Evolutionary conservation across 2,329 filamentous ascomycete genomes (phyloP).

Genomic region (Fusarium subglutinans): DNA sequence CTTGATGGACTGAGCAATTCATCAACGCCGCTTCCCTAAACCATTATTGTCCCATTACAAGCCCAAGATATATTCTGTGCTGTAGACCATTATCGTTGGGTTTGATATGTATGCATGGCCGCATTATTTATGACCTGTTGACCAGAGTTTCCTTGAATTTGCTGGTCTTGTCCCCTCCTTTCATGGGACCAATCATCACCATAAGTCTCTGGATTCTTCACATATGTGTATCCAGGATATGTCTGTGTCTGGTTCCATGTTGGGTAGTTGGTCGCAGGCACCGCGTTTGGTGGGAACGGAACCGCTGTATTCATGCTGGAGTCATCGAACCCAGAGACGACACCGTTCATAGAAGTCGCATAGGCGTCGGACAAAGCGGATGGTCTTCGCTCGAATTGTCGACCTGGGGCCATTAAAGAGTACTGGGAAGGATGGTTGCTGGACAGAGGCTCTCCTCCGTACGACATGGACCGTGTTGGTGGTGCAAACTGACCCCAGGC

Average conservation of each 20-base stretch:
- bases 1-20: background rate
- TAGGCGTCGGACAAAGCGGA: constrained; percentile 57
- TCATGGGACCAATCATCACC: constrained; percentile 48
- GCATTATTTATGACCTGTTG: constrained; percentile 23
- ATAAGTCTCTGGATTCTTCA: constrained; percentile 51
- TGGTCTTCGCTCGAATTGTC: constrained; percentile 55
- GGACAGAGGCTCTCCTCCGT: constrained; percentile 53
- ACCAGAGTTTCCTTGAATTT: constrained; percentile 12
- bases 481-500: constrained; percentile 56
- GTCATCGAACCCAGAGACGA: constrained; percentile 50
- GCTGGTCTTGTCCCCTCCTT: constrained; percentile 12
- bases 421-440: constrained; percentile 52
- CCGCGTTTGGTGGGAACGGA: constrained; percentile 52
- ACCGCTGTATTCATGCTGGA: constrained; percentile 42
- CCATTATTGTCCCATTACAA: background rate
- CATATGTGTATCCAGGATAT: constrained; percentile 46
- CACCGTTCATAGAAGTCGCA: constrained; percentile 50
- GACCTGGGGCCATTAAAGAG: constrained; percentile 51
- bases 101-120: constrained; percentile 22
- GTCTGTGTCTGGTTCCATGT: constrained; percentile 57
- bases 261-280: constrained; percentile 51
- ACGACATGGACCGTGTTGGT: constrained; percentile 58
- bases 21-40: background rate
- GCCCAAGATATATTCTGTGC: background rate
- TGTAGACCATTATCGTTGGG: constrained; percentile 4